Evolutionary conservation across 345 rosid genomes (phyloP).

Genomic region (Fremontodendron californicum): DNA sequence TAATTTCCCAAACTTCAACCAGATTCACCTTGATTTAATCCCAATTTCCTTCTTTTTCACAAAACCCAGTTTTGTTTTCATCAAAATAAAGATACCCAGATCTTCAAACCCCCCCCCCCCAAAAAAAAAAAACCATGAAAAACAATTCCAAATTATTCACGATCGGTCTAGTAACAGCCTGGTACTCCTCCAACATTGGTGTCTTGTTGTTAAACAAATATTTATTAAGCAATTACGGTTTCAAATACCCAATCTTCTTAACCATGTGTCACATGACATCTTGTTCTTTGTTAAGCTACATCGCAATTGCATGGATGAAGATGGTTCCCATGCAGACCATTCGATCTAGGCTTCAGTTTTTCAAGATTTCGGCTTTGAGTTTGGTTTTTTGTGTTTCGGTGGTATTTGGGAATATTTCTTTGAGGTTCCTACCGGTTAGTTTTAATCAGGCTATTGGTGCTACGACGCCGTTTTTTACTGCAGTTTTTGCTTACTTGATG

Average conservation of each 20-base stretch:
- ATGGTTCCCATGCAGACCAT: conserved; percentile 98
- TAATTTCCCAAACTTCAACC: not conserved
- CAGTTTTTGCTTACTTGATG: conserved; percentile 87
- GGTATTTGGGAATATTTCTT: conserved; percentile 87
- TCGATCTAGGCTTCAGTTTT: conserved; percentile 75
- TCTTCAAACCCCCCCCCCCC: not conserved
- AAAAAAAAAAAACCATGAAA: conserved; percentile 31
- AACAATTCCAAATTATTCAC: conserved; percentile 58
- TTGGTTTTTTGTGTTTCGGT: conserved; percentile 94
- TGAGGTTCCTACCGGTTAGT: conserved; percentile 78
- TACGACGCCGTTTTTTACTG: conserved; percentile 96
- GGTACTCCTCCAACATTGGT: conserved; percentile 98
- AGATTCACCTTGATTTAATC: conserved; percentile 9
- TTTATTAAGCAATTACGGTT: conserved; percentile 83
- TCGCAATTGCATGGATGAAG: conserved; percentile 93
- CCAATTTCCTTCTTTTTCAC: not conserved
- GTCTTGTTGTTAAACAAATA: conserved; percentile 91
- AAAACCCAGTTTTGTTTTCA: not conserved
- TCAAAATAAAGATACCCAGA: not conserved
- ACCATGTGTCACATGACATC: conserved; percentile 99
- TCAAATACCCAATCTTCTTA: conserved; percentile 96
- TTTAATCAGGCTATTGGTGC: conserved; percentile 97
- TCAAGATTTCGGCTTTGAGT: conserved; percentile 85
- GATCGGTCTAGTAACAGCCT: conserved; percentile 70
- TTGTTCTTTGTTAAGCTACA: conserved; percentile 82